Base-by-base conservation (phyloP, 805 yeast genomes). In the Saturnispora gosingensis region DNA sequence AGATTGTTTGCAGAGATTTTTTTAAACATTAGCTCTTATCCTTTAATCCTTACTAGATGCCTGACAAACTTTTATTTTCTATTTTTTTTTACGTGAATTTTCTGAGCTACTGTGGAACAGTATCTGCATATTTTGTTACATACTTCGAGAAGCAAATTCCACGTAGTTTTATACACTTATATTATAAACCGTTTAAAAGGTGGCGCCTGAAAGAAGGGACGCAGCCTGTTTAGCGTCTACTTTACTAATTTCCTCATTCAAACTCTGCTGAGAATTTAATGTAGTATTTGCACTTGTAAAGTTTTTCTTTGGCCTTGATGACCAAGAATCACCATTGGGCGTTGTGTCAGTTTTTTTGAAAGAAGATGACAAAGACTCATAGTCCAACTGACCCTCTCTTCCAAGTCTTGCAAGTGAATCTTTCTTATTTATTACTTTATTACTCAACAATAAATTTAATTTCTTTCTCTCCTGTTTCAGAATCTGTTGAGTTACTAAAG, bases 141-240 rank as follows among this genome's bases (percentile, higher is more conserved):
- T 11, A 9, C 13, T 13, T 9, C 28, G 34, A 11, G 15, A 43
- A 25, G 25, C 32, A 15, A 32, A 13, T 38, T 16, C 11, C 25
- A 43, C 11, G 25, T 43, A 28, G 13, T 38, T 20, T 3, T 36
- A 15, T 25, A n/a, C 38, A 13, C 27, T 8, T 25, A 36, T 13
- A 24, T 22, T 18, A 38, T 38, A 9, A 18, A 46, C 18, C 27
- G 30, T 30, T 51, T 65, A 81, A 59, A 86, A 86, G 4, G 87
- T 80, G 2, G 91, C 81, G 4, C 81, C 82, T 1, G 96, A 95
- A 27, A 90, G 72, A 40, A 91, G 59, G 35, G 80, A 72, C 0
- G 96, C 97, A 1, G 96, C 98, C 59, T 81, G 82, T 54, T 79
- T 80, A 0, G 96, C 95, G 66, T 88, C 91, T 5, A 88, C 77